Conservation (phyloP, 306 rosid genomes). For the Prunus salicina region DNA sequence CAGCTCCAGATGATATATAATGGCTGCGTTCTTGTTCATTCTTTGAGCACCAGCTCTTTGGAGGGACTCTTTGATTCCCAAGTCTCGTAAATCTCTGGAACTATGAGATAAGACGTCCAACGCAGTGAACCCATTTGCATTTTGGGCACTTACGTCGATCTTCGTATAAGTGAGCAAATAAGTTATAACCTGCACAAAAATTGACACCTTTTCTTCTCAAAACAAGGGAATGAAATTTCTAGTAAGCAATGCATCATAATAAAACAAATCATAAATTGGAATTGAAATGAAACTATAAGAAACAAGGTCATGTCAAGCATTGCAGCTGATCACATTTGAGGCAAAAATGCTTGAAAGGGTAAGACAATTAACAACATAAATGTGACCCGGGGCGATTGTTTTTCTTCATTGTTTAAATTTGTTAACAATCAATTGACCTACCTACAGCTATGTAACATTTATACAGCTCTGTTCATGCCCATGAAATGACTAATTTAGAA, state of each 20-base stretch:
- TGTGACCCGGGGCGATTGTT: no score
- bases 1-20: constrained; percentile 3
- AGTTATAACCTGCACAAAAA: constrained; percentile 23
- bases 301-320: no score
- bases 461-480: not conserved
- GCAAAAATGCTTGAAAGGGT: no score
- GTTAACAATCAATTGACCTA: no score
- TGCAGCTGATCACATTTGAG: no score
- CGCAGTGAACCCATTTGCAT: constrained; percentile 22
- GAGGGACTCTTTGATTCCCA: constrained; percentile 24
- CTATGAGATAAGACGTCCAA: constrained; percentile 22
- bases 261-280: no score
- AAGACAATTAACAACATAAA: no score
- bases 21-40: not conserved
- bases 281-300: no score
- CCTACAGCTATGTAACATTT: no score
- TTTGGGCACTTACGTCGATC: constrained; percentile 28
- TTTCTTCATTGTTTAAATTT: no score
- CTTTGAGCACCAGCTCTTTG: constrained; percentile 15
- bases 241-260: not conserved
- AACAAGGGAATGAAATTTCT: not conserved
- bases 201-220: not conserved
- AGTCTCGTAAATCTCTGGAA: constrained; percentile 26
- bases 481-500: not conserved
- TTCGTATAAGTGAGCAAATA: constrained; percentile 20